Evolutionary conservation across 352 stramenopile genomes (phyloP).

Genomic region (Pythium volutum): DNA sequence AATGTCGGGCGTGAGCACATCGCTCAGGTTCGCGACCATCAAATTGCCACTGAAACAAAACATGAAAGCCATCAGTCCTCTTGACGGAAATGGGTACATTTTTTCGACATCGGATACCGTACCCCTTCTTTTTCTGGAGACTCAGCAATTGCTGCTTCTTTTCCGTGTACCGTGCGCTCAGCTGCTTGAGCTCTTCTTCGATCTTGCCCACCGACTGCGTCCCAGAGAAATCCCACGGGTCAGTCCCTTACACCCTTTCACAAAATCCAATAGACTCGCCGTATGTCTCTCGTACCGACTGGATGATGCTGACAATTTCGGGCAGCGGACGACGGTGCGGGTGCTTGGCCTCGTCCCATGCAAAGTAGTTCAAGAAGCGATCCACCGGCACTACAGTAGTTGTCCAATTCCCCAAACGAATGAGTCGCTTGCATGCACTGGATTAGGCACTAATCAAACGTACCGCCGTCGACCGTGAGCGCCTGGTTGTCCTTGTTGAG

Average conservation of each 20-base stretch:
- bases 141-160: slow-evolving; percentile 91
- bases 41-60: slow-evolving; percentile 80
- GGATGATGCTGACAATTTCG: slow-evolving; percentile 94
- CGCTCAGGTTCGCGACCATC: slow-evolving; percentile 93
- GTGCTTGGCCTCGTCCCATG: slow-evolving; percentile 98
- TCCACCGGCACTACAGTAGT: slow-evolving; percentile 89
- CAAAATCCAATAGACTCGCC: too few relatives aligned
- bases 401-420: neutral
- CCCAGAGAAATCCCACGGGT: neutral
- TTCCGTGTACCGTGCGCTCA: slow-evolving; percentile 91
- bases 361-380: slow-evolving; percentile 96
- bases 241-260: neutral
- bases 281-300: slow-evolving; percentile 67
- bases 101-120: neutral
- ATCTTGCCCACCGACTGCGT: slow-evolving; percentile 89
- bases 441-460: neutral
- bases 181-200: slow-evolving; percentile 96
- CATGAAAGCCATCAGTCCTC: neutral
- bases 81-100: neutral
- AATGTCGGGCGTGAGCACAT: slow-evolving; percentile 90
- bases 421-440: neutral
- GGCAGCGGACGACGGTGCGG: slow-evolving; percentile 94
- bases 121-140: slow-evolving; percentile 93
- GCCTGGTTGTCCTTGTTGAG: slow-evolving; percentile 86
- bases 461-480: slow-evolving; percentile 84